Conservation (phyloP, 257 asterid species). For the Perilla frutescens region DNA sequence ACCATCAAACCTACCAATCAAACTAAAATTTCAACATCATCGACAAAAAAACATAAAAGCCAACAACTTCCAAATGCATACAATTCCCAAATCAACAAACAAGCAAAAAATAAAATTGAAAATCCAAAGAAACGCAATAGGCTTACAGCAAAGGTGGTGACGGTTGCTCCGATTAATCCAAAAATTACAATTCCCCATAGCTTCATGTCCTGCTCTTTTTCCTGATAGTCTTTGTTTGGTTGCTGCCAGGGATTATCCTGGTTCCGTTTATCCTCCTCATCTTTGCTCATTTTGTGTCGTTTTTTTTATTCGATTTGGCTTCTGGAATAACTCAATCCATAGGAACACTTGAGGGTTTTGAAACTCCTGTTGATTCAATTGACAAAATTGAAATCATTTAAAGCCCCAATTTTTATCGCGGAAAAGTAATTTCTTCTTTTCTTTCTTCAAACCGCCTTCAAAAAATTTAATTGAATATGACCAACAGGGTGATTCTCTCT, state of each 20-base stretch:
- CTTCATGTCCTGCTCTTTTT: slow-evolving; percentile 54
- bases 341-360: slow-evolving; percentile 18
- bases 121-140: neutral
- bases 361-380: slow-evolving; percentile 19
- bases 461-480: slow-evolving; percentile 13
- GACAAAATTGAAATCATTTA: slow-evolving; percentile 1
- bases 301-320: neutral
- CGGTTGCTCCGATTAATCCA: slow-evolving; percentile 84
- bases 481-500: neutral
- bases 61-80: neutral
- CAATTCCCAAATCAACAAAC: neutral
- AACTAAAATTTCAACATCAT: slow-evolving; percentile 3
- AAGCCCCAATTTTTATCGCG: slow-evolving; percentile 4
- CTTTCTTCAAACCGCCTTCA: slow-evolving; percentile 30
- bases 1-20: slow-evolving; percentile 18
- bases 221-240: slow-evolving; percentile 38
- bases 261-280: slow-evolving; percentile 49
- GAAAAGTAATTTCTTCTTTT: neutral
- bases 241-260: slow-evolving; percentile 51
- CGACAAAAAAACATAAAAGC: neutral
- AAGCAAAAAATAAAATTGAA: neutral
- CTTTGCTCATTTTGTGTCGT: slow-evolving; percentile 49
- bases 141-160: slow-evolving; percentile 77
- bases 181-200: slow-evolving; percentile 68
- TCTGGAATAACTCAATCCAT: slow-evolving; percentile 20